Evolutionary conservation across 139 green algal species (phyloP), one percentile per base, ranked within the genome.

Genomic region (Astrephomene gubernaculifera): DNA sequence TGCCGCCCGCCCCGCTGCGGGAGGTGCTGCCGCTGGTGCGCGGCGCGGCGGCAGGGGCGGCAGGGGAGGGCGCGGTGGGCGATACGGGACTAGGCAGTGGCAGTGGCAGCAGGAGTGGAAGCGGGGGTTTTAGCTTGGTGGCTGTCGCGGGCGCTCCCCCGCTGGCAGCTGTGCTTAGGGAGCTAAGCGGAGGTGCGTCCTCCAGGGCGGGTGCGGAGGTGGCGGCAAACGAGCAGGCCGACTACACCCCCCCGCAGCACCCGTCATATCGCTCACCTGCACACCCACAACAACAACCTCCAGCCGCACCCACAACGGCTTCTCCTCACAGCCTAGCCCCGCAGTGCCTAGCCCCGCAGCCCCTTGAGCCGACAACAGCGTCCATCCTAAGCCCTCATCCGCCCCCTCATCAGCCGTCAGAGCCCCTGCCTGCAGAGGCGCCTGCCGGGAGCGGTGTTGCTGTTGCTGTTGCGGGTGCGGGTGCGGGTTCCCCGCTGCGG

Each of bases 141-240:
- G 82, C 75, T 0, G 85, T 87, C 22, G 89, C 83, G 6, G 94
- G 93, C 1, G 94, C 89, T 25, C 81, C 89, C 12, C 88, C 91
- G 17, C 36, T 96, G 24, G 39, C 44, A 8, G 25, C 85, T 1
- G 85, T 85, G 17, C 83, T 93, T 17, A 73, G 72, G 61, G 36
- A 53, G 49, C 29, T 60, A 53, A 7, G 22, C 17, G 38, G 71
- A 12, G 27, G 44, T 35, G 68, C 39, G 43, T 38, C 2, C 4
- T 5, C 38, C 9, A 39, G 33, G 21, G 65, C 9, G 65, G 31
- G 29, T 72, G 29, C 36, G 33, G 68, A 21, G 24, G 43, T 25
- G 70, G 43, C 43, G 41, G 43, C 9, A 5, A 2, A 57, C 6
- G n/a, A 41, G 36, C 2, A 35, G n/a, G n/a, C n/a, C n/a, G n/a